Evolutionary conservation across 73 alveolate genomes (phyloP).

Genomic region (Diophrys sp.): DNA sequence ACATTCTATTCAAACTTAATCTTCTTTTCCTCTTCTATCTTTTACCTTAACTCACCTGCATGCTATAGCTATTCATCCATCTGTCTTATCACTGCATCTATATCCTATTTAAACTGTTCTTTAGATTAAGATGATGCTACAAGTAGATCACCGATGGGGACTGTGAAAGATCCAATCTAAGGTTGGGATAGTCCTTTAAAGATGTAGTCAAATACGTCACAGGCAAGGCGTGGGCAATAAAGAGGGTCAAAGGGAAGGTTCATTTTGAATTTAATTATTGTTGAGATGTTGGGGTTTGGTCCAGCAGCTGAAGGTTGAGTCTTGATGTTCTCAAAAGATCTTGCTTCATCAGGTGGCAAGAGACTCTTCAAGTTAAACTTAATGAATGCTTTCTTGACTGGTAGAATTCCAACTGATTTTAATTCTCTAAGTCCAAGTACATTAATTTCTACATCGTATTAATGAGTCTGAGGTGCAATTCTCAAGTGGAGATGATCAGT

Average conservation of each 20-base stretch:
- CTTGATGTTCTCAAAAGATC: conserved; percentile 42
- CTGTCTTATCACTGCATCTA: neutral
- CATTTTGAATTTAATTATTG: conserved; percentile 79
- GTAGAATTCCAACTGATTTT: conserved; percentile 81
- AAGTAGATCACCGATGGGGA: conserved; percentile 72
- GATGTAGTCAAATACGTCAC: conserved; percentile 87
- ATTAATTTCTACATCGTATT: conserved; percentile 70
- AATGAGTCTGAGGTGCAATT: conserved; percentile 68
- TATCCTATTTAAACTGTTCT: neutral
- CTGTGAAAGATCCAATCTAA: conserved; percentile 84
- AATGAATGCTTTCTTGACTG: conserved; percentile 92
- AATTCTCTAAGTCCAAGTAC: conserved; percentile 87
- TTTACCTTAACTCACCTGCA: neutral
- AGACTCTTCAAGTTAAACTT: conserved; percentile 65
- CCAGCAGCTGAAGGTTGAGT: conserved; percentile 97
- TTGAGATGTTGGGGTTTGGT: conserved; percentile 89
- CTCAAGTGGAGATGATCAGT: conserved; percentile 33
- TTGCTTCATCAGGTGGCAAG: conserved; percentile 57
- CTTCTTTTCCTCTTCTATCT: neutral
- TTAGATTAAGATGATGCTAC: conserved; percentile 1
- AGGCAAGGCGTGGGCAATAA: conserved; percentile 56
- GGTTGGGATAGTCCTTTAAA: conserved; percentile 89
- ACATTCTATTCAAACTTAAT: neutral
- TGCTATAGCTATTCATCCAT: neutral
- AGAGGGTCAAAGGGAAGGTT: conserved; percentile 73